phyloP scores from a whole-genome alignment of 1,284 basidiomycete genomes.

The Trichosporon sp. region DNA sequence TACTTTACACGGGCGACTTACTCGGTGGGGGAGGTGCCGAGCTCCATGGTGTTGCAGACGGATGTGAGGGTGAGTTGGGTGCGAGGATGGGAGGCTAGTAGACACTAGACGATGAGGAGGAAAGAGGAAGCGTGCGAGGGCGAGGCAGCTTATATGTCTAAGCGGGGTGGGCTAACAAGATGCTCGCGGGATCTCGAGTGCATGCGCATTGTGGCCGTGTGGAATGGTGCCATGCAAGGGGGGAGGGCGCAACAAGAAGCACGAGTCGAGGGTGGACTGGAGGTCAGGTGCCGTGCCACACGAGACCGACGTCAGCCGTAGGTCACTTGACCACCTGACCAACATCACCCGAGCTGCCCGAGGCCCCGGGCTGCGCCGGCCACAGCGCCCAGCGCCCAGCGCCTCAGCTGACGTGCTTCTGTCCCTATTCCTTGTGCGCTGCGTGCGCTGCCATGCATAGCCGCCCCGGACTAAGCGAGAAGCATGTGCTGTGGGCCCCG shows the following conservation, averaged over 20 bases:
- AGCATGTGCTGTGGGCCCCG: not conserved
- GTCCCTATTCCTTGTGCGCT: not conserved
- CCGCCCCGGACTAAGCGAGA: not conserved
- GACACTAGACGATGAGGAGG: not conserved
- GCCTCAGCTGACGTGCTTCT: not conserved
- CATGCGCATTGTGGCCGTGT: not conserved
- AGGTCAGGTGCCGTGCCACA: not conserved
- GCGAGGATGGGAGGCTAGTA: not conserved
- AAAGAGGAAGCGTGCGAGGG: not conserved
- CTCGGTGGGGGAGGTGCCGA: constrained; percentile 44
- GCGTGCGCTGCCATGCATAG: too few species aligned
- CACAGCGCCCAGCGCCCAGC: too few species aligned
- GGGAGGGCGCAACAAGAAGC: constrained; percentile 6
- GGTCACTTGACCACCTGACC: not conserved
- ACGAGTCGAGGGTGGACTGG: not conserved
- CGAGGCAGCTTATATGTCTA: not conserved
- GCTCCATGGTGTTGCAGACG: constrained; percentile 21
- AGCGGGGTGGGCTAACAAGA: constrained; percentile 3
- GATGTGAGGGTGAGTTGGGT: not conserved
- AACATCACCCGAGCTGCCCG: not conserved
- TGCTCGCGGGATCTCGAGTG: not conserved
- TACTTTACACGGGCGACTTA: constrained; percentile 29
- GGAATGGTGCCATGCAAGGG: not conserved
- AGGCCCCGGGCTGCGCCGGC: too few species aligned
- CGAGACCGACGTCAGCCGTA: not conserved